phyloP scores from a whole-genome alignment of 805 yeast species.

The Lipomyces yamanashiensis region DNA sequence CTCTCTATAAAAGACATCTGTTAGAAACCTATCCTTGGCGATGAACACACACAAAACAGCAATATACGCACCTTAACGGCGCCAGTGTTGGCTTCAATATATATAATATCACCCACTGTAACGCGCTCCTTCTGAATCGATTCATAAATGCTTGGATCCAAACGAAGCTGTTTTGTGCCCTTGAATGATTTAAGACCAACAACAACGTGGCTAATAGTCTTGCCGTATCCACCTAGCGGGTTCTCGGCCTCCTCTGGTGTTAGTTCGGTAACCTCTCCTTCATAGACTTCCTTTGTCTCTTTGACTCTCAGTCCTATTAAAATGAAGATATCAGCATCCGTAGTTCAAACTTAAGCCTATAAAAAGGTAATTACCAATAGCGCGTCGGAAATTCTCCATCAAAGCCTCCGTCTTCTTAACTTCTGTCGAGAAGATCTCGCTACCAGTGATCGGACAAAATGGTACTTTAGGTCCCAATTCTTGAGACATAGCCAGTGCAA shows the following conservation, averaged over 20 bases:
- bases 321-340: neutral
- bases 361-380: slow-evolving; percentile 58
- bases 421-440: slow-evolving; percentile 93
- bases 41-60: neutral
- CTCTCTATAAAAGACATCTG: slow-evolving; percentile 51
- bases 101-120: slow-evolving; percentile 93
- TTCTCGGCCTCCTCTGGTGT: slow-evolving; percentile 95
- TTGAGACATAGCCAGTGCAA: slow-evolving; percentile 94
- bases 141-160: slow-evolving; percentile 98
- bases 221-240: slow-evolving; percentile 94
- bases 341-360: neutral
- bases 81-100: slow-evolving; percentile 96
- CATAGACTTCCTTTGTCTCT: slow-evolving; percentile 96
- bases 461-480: slow-evolving; percentile 97
- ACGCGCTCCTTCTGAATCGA: slow-evolving; percentile 93
- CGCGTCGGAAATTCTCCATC: slow-evolving; percentile 95
- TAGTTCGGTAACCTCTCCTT: slow-evolving; percentile 97
- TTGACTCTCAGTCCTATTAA: slow-evolving; percentile 74
- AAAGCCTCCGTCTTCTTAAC: slow-evolving; percentile 94
- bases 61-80: slow-evolving; percentile 63
- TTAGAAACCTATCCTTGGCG: neutral
- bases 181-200: slow-evolving; percentile 95
- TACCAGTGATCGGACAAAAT: slow-evolving; percentile 95
- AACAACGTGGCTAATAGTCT: slow-evolving; percentile 90
- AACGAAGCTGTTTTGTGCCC: slow-evolving; percentile 93